Base-by-base conservation (phyloP, 2,329 filamentous ascomycete species). In the Leptographium flavum region DNA sequence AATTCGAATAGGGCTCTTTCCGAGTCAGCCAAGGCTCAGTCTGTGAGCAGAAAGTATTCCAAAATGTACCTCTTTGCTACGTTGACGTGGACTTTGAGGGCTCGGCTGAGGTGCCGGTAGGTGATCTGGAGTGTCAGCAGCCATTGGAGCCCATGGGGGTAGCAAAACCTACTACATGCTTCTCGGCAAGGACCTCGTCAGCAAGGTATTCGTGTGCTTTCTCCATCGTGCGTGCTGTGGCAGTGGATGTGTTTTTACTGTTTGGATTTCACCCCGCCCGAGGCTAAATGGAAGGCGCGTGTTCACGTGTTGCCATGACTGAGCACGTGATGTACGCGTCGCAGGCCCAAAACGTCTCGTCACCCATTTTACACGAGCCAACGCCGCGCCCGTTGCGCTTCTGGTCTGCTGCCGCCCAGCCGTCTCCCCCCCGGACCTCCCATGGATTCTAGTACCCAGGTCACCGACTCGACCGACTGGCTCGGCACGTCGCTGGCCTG, bases 391-490 rank as follows among this genome's bases (percentile, higher is more conserved):
- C 10, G 7, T 21, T 21, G 17, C 33, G 17, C 13, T 19, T n/a
- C 21, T n/a, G 33, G 17, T 6, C 10, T 19, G 4, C 30, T 19
- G 19, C 13, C 21, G 33, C 21, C 33, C 17, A 36, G 33, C 17
- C 15, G 17, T 8, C 17, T 11, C 33, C 33, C 33, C 19, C 10
- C 9, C 32, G 17, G 17, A 38, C 13, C 14, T 13, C 36, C 7
- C 36, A 50, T 50, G 49, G 44, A 52, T n/a, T 21, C 30, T 41
- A 43, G 41, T 32, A 52, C 59, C 49, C 65, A 70, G 49, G 65
- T 90, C 36, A 64, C 81, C 42, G 85, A 92, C 63, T 81, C 84
- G n/a, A 88, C 85, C 44, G 86, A 93, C 66, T 93, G 86, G 86
- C 69, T 87, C 6, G 57, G 67, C 11, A 93, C 86, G 13, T 73